Conservation (phyloP, 768 basidiomycete genomes). For the Jaapia argillacea region DNA sequence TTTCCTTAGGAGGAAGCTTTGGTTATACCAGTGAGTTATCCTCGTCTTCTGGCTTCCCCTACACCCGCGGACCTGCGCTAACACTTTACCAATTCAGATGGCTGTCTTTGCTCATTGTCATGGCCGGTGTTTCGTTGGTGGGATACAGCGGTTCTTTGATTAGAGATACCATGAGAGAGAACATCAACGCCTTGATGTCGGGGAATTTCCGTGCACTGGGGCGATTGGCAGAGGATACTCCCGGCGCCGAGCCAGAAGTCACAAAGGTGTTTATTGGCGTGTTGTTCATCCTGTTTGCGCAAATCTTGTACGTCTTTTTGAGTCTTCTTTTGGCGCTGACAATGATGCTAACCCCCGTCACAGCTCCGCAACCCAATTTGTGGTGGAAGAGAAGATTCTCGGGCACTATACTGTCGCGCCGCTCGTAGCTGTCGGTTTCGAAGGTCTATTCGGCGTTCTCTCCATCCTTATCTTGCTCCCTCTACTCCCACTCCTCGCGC, state of each 20-base stretch:
- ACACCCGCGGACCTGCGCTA: conserved; percentile 5
- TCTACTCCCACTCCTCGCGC: conserved; percentile 52
- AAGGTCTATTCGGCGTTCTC: conserved; percentile 84
- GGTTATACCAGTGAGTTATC: conserved; percentile 68
- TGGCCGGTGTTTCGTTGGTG: conserved; percentile 73
- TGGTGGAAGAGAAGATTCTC: conserved; percentile 97
- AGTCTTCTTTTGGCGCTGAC: conserved; percentile 4
- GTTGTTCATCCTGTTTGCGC: conserved; percentile 87
- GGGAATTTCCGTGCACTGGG: conserved; percentile 13
- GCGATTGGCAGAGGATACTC: conserved; percentile 16
- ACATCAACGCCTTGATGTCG: conserved; percentile 20
- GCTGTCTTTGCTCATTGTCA: conserved; percentile 83
- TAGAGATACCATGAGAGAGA: conserved; percentile 57
- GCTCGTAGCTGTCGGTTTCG: conserved; percentile 87
- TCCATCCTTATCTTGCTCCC: conserved; percentile 77
- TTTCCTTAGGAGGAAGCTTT: conserved; percentile 79
- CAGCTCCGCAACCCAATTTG: conserved; percentile 88
- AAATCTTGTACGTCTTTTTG: conserved; percentile 65
- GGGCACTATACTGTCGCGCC: conserved; percentile 77
- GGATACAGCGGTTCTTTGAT: conserved; percentile 86
- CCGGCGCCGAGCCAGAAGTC: conserved; percentile 43
- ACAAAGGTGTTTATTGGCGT: conserved; percentile 74
- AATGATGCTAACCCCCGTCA: conserved; percentile 2
- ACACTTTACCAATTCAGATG: conserved; percentile 45
- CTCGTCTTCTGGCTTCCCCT: neutral